Evolutionary conservation across 345 rosid species (phyloP).

Genomic region (Eucalyptus polybractea): DNA sequence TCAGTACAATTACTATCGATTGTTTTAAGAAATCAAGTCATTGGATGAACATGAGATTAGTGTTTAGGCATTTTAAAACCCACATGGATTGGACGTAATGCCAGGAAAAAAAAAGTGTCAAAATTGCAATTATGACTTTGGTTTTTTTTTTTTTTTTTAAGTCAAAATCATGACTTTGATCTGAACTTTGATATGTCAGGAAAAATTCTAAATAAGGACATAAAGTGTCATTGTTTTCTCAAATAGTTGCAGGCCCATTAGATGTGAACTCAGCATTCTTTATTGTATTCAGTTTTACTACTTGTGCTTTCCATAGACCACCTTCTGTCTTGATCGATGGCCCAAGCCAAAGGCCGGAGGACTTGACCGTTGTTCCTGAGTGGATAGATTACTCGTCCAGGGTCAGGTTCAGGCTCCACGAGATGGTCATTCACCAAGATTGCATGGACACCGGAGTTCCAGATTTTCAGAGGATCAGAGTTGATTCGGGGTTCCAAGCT

Average conservation of each 20-base stretch:
- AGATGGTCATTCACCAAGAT: neutral
- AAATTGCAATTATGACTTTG: too few relatives aligned
- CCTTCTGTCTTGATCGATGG: neutral
- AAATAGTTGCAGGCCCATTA: neutral
- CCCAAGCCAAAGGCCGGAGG: neutral
- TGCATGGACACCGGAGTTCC: too few relatives aligned
- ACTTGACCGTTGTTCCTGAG: slow-evolving; percentile 3
- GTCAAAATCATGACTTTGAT: too few relatives aligned
- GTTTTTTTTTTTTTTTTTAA: too few relatives aligned
- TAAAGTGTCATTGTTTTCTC: fast-evolving
- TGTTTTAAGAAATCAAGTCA: too few relatives aligned
- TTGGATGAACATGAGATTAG: too few relatives aligned
- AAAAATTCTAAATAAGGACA: too few relatives aligned
- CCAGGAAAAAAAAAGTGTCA: neutral
- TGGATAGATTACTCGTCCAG: slow-evolving; percentile 8
- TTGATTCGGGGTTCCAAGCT: too few relatives aligned
- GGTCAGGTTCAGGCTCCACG: neutral
- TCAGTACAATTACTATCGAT: fast-evolving
- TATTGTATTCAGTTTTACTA: slow-evolving; percentile 2
- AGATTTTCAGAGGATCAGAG: too few relatives aligned
- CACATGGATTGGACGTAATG: fast-evolving
- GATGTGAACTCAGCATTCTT: slow-evolving; percentile 1
- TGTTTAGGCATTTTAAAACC: too few relatives aligned
- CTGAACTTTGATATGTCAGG: too few relatives aligned
- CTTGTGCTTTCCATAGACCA: neutral